Conservation (phyloP, 2,329 filamentous ascomycete genomes). For the Amauroascus verrucosus region DNA sequence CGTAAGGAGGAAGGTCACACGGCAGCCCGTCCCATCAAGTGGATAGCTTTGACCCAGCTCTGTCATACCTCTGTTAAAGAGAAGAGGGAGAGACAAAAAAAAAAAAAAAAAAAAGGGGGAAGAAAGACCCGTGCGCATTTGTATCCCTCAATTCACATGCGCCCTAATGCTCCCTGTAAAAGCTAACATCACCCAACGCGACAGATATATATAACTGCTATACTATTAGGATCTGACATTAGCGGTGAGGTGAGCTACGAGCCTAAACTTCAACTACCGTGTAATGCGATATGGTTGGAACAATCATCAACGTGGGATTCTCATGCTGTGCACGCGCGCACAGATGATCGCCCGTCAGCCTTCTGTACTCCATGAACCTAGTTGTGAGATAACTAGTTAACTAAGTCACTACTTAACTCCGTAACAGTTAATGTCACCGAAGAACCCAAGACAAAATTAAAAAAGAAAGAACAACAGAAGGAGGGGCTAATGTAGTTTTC, state of each 20-base stretch:
- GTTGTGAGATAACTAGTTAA: too few species aligned
- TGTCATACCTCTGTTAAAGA: too few species aligned
- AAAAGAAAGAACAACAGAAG: not conserved
- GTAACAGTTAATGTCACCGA: too few species aligned
- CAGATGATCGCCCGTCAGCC: not conserved
- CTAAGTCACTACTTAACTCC: too few species aligned
- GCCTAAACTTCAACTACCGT: not conserved
- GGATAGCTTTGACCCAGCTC: not conserved
- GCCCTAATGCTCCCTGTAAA: too few species aligned
- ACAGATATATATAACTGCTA: not conserved
- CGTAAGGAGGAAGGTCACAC: not conserved
- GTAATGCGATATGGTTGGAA: slow-evolving; percentile 8
- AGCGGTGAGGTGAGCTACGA: not conserved
- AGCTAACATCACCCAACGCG: not conserved
- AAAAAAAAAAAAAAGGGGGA: too few species aligned
- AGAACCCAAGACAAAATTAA: too few species aligned
- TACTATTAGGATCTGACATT: not conserved
- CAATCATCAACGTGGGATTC: slow-evolving; percentile 10
- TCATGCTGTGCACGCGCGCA: not conserved
- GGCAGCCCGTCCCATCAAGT: not conserved
- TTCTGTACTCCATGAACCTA: not conserved
- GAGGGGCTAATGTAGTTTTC: not conserved
- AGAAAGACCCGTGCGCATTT: not conserved
- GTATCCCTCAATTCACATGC: not conserved
- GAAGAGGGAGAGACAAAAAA: too few species aligned